Evolutionary conservation across 495 filamentous ascomycete genomes (phyloP).

Genomic region (Pyronema omphalodes): DNA sequence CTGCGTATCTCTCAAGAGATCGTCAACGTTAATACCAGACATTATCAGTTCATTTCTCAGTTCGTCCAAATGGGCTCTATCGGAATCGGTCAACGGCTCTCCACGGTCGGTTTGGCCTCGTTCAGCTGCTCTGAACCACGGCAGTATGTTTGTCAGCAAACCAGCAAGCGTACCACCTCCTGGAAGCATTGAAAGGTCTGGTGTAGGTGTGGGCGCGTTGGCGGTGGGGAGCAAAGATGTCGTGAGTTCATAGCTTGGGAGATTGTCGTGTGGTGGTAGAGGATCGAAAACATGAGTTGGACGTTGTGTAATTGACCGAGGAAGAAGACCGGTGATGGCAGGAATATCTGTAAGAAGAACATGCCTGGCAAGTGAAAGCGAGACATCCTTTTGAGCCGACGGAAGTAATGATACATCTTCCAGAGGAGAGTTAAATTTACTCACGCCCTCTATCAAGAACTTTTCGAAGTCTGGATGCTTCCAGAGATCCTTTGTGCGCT

Average conservation of each 20-base stretch:
- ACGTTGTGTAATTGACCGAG: constrained; percentile 32
- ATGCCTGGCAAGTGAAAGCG: constrained; percentile 54
- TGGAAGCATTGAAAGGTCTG: no score
- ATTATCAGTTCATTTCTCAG: not conserved
- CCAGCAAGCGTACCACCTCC: not conserved
- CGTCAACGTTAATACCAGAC: not conserved
- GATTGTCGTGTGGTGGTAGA: constrained; percentile 37
- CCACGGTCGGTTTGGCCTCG: not conserved
- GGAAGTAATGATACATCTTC: constrained; percentile 2
- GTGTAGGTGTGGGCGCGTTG: not conserved
- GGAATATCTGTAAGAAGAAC: constrained; percentile 49
- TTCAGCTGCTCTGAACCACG: not conserved
- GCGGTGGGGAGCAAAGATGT: not conserved
- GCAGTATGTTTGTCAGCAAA: not conserved
- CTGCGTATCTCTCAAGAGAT: not conserved
- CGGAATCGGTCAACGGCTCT: not conserved
- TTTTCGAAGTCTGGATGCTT: constrained; percentile 53
- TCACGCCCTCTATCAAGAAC: constrained; percentile 52
- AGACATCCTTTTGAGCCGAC: constrained; percentile 30
- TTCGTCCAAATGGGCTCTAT: not conserved
- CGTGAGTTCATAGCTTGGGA: constrained; percentile 25
- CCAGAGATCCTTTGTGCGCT: constrained; percentile 75
- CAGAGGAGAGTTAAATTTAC: constrained; percentile 26
- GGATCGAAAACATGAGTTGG: constrained; percentile 49
- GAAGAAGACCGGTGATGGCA: constrained; percentile 39